Evolutionary conservation across 371 early-diverging fungal species (phyloP).

Genomic region (Mortierella sp.): DNA sequence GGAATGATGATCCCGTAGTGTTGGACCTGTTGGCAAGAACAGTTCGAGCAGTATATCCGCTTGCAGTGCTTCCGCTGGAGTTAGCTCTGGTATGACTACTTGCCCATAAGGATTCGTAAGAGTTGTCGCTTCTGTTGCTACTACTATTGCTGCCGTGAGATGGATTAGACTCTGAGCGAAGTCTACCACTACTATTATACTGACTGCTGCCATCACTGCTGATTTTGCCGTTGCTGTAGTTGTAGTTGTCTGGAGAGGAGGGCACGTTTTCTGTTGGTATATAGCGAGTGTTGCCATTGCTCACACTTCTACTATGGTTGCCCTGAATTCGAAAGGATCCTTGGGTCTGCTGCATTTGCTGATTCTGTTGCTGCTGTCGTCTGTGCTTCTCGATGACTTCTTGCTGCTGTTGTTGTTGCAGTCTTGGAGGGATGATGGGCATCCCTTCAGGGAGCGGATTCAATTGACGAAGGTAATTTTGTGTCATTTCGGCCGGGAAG

Average conservation of each 20-base stretch:
- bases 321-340: slow-evolving; percentile 3
- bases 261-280: background rate
- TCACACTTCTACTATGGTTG: slow-evolving; percentile 16
- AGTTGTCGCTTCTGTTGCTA: background rate
- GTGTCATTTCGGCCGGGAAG: slow-evolving; percentile 27
- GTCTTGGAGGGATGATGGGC: slow-evolving; percentile 33
- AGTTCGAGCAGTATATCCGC: background rate
- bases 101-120: slow-evolving; percentile 7
- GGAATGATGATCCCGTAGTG: slow-evolving; percentile 40
- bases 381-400: slow-evolving; percentile 21
- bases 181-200: background rate
- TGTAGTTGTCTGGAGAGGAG: background rate
- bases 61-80: slow-evolving; percentile 12
- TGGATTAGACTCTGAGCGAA: slow-evolving; percentile 11
- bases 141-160: background rate
- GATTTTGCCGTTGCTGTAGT: background rate
- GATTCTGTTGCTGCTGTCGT: slow-evolving; percentile 8
- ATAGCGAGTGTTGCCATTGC: slow-evolving; percentile 11
- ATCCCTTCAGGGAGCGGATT: slow-evolving; percentile 18
- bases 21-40: slow-evolving; percentile 14
- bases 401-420: slow-evolving; percentile 41
- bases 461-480: slow-evolving; percentile 20
- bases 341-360: background rate
- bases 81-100: slow-evolving; percentile 19
- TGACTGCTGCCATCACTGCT: slow-evolving; percentile 6